phyloP scores from a whole-genome alignment of 2,329 filamentous ascomycete species.

The Chaetomium globosum region DNA sequence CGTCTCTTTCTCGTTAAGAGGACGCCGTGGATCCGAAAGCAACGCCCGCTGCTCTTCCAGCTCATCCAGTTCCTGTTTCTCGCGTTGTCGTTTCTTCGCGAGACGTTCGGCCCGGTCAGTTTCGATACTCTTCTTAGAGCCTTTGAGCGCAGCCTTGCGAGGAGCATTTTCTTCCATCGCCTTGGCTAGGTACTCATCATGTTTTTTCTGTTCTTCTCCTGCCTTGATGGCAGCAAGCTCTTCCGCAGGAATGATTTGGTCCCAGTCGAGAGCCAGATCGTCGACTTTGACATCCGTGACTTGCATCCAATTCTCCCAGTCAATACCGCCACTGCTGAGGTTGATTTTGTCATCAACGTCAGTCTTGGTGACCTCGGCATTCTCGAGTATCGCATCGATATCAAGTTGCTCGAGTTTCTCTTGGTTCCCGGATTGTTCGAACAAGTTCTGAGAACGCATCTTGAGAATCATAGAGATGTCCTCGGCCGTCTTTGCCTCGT shows the following conservation, averaged over 20 bases:
- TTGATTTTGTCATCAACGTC: constrained; percentile 90
- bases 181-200: constrained; percentile 79
- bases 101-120: constrained; percentile 66
- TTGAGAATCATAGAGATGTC: constrained; percentile 97
- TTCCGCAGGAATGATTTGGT: constrained; percentile 95
- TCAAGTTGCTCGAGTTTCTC: constrained; percentile 95
- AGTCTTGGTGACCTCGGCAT: constrained; percentile 95
- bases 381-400: constrained; percentile 94
- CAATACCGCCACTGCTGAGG: constrained; percentile 82
- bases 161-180: constrained; percentile 85
- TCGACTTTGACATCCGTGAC: constrained; percentile 98
- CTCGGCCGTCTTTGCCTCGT: constrained; percentile 85
- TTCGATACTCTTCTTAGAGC: constrained; percentile 54
- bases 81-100: constrained; percentile 66
- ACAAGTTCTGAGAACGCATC: constrained; percentile 98
- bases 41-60: constrained; percentile 74
- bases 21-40: constrained; percentile 80
- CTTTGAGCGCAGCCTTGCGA: constrained; percentile 68
- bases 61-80: constrained; percentile 70
- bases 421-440: constrained; percentile 95
- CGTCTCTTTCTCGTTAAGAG: constrained; percentile 88
- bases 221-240: constrained; percentile 86
- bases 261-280: constrained; percentile 79
- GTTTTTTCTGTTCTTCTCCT: constrained; percentile 80
- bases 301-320: constrained; percentile 93